phyloP scores from a whole-genome alignment of 345 rosid genomes.

The Physaria fendleri region DNA sequence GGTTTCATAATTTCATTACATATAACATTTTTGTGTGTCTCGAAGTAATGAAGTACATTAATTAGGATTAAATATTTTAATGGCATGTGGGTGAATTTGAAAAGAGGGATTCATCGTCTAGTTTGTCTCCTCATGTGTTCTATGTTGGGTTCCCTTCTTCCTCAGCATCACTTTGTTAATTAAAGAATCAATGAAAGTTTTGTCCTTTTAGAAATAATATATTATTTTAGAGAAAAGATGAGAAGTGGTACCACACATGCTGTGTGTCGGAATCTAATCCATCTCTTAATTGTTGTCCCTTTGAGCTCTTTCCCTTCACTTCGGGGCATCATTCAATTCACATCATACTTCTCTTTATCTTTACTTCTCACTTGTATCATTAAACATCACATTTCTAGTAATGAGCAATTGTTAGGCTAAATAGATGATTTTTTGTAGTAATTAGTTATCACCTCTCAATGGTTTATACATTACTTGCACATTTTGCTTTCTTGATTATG shows the following conservation, averaged over 20 bases:
- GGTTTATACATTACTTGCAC: too few relatives aligned
- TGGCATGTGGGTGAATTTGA: slow-evolving; percentile 20
- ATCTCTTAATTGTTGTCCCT: slow-evolving; percentile 23
- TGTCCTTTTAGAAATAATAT: slow-evolving; percentile 5
- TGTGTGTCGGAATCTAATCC: slow-evolving; percentile 25
- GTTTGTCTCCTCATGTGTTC: slow-evolving; percentile 67
- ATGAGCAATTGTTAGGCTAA: background rate
- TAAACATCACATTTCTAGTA: too few relatives aligned
- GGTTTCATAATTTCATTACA: background rate
- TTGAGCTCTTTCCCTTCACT: slow-evolving; percentile 17
- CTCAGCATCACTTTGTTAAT: slow-evolving; percentile 26
- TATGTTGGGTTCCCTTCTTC: slow-evolving; percentile 63
- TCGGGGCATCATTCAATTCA: slow-evolving; percentile 13
- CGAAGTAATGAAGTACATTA: slow-evolving; percentile 10
- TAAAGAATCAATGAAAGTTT: slow-evolving; percentile 19
- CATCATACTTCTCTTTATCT: slow-evolving; percentile 1
- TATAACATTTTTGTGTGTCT: slow-evolving; percentile 14
- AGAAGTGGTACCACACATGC: slow-evolving; percentile 27
- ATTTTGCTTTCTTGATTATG: background rate
- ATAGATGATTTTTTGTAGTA: background rate
- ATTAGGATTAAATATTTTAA: background rate
- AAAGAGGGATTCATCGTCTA: slow-evolving; percentile 37
- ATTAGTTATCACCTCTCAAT: background rate
- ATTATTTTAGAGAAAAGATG: background rate
- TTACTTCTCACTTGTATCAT: too few relatives aligned